Evolutionary conservation across 306 rosid species (phyloP), one percentile per base, ranked within the genome.

Genomic region (Senna tora): DNA sequence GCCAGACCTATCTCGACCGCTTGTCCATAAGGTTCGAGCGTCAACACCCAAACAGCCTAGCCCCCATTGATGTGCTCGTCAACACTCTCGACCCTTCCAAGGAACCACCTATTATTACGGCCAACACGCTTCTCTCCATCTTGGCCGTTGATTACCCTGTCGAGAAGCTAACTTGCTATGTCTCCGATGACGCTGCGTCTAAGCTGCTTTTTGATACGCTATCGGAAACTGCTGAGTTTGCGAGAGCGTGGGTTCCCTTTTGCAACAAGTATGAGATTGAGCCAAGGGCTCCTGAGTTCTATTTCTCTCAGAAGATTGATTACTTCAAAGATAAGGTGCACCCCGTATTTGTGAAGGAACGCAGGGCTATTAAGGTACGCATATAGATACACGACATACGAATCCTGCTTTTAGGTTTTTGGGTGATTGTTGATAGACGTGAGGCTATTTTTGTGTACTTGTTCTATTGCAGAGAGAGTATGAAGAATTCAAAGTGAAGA

Each of bases 111-210:
- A 87, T 94, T 67, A 71, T 84, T 49, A 94, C 97, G 2, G 96
- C 99, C 25, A 94, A 94, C 81, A 89, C 97, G 0, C 89, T 94
- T 56, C 85, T 94, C 5, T 94, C 99, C 19, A 85, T 94, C 57
- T 83, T 94, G 46, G 9, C 97, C 21, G 87, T 88, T 20, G 99
- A 94, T 74, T 94, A 94, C 53, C 99, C 99, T n/a, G 92, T 84
- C 43, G 92, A 86, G 7, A 94, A 89, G 77, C 77, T 94, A 17
- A 83, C 82, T 77, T 91, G 97, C 75, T 94, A 91, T 76, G 89
- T 94, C 28, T 94, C 99, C 1, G 99, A 94, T 72, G 99, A 94
- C 57, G 92, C 95, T 22, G 99, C 99, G 12, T 94, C 99, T 3
- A 84, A 91, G 95, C 87, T 94, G 6, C 80, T 89, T 19, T 94